Evolutionary conservation across 2,329 filamentous ascomycete species (phyloP), one percentile per base, ranked within the genome.

Genomic region (Colletotrichum truncatum): DNA sequence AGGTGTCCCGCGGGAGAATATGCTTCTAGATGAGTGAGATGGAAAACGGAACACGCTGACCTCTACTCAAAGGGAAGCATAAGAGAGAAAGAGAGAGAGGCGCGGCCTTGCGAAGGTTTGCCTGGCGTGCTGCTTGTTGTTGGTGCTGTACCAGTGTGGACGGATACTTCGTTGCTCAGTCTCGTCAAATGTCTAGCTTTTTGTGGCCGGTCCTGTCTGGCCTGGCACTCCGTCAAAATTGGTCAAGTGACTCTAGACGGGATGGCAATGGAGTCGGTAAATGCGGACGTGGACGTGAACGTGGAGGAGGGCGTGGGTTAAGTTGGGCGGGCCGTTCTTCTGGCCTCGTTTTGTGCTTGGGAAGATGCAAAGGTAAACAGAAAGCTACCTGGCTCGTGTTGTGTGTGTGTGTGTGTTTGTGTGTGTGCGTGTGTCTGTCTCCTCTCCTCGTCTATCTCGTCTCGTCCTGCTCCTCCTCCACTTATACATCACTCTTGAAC

Each of bases 31-130:
- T 49, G 23, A 34, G 38, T 26, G 51, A 48, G 41, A 36, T 32
- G 58, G 57, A 25, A 41, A 57, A 62, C 52, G 41, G 52, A 57
- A 41, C 11, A 46, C 53, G 59, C 59, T 49, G 41, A 38, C 52
- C 52, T 49, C 58, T 62, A 57, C 25, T 34, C 26, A 34, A 57
- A 39, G n/a, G n/a, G n/a, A n/a, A n/a, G n/a, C n/a, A n/a, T n/a
- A n/a, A n/a, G n/a, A n/a, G n/a, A n/a, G 46, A 49, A 23, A 62
- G 34, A 52, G 45, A 18, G 23, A 49, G 46, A 25, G 46, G 28
- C 26, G 32, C 25, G 25, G 16, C 32, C 36, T 38, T 28, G 49
- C 38, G 59, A 49, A 39, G 41, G 34, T 41, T 57, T 62, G 52
- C 21, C 58, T 62, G 52, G 58, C 26, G 58, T 62, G 25, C 21